phyloP scores from a whole-genome alignment of 2,329 filamentous ascomycete species.

The Botryosphaeria agaves region DNA sequence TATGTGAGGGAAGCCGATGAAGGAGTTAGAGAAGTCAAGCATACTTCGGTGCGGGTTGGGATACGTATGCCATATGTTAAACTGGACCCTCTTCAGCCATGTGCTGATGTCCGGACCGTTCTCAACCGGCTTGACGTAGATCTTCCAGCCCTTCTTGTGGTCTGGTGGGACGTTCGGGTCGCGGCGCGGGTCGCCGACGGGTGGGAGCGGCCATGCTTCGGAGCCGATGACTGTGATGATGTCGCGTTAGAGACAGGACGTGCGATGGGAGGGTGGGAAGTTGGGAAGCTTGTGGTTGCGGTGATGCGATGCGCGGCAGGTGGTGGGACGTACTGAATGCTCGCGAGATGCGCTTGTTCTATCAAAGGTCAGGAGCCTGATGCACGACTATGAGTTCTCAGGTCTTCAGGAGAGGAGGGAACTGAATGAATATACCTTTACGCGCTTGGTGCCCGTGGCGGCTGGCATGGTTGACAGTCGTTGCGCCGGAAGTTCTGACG shows the following conservation, averaged over 20 bases:
- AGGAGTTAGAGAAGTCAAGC: too few species aligned
- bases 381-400: neutral
- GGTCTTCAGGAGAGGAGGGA: neutral
- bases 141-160: conserved; percentile 92
- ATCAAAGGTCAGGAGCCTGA: neutral
- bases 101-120: conserved; percentile 75
- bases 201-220: conserved; percentile 42
- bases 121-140: conserved; percentile 82
- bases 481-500: neutral
- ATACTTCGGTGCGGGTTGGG: conserved; percentile 69
- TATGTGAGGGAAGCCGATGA: too few species aligned
- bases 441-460: conserved; percentile 15
- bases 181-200: conserved; percentile 44
- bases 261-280: too few species aligned
- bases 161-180: conserved; percentile 60
- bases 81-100: conserved; percentile 93
- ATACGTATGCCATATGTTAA: conserved; percentile 96
- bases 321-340: conserved; percentile 17
- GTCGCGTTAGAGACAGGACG: neutral
- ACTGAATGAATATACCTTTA: conserved; percentile 5
- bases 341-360: conserved; percentile 23
- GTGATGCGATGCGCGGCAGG: neutral
- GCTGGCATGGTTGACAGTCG: conserved; percentile 18
- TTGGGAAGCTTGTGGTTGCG: conserved; percentile 9
- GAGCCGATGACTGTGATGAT: conserved; percentile 29